phyloP scores from a whole-genome alignment of 179 eudicot species.

The Sideroxylon spinosum region DNA sequence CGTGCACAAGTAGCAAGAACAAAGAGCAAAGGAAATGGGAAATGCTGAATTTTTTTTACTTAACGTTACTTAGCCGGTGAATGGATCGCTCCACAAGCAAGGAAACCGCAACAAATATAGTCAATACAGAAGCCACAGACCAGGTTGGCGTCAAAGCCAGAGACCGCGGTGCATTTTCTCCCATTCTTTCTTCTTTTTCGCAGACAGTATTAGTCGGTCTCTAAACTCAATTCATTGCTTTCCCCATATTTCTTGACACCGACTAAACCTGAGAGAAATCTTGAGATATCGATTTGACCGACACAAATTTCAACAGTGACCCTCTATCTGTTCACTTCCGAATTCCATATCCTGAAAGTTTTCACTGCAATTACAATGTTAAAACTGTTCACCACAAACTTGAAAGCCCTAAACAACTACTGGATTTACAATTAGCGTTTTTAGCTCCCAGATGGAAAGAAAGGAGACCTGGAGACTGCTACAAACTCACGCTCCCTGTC shows the following conservation, averaged over 20 bases:
- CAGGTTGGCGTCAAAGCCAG: slow-evolving; percentile 93
- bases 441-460: no score
- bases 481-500: no score
- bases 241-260: neutral
- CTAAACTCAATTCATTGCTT: neutral
- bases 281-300: no score
- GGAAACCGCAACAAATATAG: slow-evolving; percentile 82
- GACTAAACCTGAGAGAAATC: neutral
- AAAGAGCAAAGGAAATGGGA: neutral
- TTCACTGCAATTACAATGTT: no score
- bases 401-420: no score
- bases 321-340: no score
- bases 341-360: no score
- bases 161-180: slow-evolving; percentile 44
- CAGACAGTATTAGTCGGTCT: neutral
- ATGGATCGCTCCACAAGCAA: slow-evolving; percentile 84
- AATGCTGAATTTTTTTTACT: slow-evolving; percentile 24
- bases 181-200: slow-evolving; percentile 25
- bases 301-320: no score
- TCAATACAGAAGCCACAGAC: slow-evolving; percentile 92
- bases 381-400: no score
- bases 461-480: no score
- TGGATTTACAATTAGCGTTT: no score
- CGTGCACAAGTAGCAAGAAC: no score
- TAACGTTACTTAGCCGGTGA: slow-evolving; percentile 62